phyloP scores from a whole-genome alignment of 805 yeast species.

The Yarrowia keelungensis region DNA sequence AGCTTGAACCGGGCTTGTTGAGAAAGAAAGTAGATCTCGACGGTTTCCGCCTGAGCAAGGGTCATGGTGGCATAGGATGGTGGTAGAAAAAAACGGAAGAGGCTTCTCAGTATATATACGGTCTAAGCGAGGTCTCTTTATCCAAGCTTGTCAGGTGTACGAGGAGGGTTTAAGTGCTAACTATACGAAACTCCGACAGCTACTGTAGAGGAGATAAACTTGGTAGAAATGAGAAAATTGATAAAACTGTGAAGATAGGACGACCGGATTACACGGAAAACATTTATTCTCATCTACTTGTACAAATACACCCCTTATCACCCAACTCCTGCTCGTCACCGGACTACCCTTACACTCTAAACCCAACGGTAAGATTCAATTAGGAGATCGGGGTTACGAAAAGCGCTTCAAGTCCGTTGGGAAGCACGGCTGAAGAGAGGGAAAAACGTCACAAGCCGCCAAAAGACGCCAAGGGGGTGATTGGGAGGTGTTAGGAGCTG shows the following conservation, averaged over 20 bases:
- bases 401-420: conserved; percentile 5
- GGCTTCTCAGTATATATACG: not conserved
- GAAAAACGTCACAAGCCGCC: not conserved
- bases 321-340: not conserved
- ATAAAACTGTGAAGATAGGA: too few relatives aligned
- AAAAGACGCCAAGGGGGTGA: conserved; percentile 11
- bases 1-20: conserved; percentile 21
- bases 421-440: conserved; percentile 1
- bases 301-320: too few relatives aligned
- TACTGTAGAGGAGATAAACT: too few relatives aligned
- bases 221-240: too few relatives aligned
- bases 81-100: too few relatives aligned
- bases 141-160: conserved; percentile 17
- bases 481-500: not conserved
- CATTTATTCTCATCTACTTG: too few relatives aligned
- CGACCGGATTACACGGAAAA: too few relatives aligned
- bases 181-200: too few relatives aligned
- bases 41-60: conserved; percentile 4
- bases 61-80: not conserved
- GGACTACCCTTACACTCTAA: not conserved
- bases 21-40: conserved; percentile 7
- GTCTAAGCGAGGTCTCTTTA: too few relatives aligned
- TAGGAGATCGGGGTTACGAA: not conserved
- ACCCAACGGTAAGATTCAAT: not conserved
- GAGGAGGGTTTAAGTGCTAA: not conserved